A percentile compares a stretch with the other conserved stretches of the same genome.
phyloP scores from a whole-genome alignment of 176 grass and related monocot species.

The Triticum timopheevii region DNA sequence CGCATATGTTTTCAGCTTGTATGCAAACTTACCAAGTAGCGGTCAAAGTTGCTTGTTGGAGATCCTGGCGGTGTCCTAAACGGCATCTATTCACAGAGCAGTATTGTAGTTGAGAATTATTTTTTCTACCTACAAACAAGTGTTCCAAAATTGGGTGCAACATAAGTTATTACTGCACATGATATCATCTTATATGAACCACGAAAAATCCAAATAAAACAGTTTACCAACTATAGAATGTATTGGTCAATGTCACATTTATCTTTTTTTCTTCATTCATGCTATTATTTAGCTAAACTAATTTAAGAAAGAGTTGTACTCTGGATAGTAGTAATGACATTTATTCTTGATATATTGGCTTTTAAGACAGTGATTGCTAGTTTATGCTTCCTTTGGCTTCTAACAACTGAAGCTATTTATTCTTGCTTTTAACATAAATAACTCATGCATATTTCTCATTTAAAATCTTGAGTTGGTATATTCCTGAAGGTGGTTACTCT shows the following conservation, averaged over 20 bases:
- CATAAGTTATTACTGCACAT: not conserved
- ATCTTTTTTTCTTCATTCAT: not conserved
- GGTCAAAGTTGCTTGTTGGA: not conserved
- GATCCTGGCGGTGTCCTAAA: not conserved
- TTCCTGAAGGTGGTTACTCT: slow-evolving; percentile 33
- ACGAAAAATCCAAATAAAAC: not conserved
- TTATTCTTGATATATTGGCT: not conserved
- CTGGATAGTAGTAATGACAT: not conserved
- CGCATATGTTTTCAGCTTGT: not conserved
- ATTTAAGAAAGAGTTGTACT: not conserved
- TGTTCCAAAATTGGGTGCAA: not conserved
- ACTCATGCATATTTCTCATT: slow-evolving; percentile 2
- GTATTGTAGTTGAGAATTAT: not conserved
- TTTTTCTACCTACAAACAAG: not conserved
- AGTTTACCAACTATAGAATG: not conserved
- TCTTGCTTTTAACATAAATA: slow-evolving; percentile 5
- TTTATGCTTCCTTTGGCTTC: not conserved
- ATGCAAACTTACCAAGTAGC: not conserved
- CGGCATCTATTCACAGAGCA: not conserved
- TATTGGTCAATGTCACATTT: slow-evolving; percentile 8
- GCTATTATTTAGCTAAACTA: not conserved
- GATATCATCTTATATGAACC: not conserved
- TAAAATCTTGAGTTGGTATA: not conserved
- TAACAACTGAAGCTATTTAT: not conserved
- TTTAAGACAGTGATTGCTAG: not conserved